These are phyloP conservation scores for Fusarium anthophilum DNA, from an alignment of 2,329 filamentous ascomycete genomes.

Conservation along the genomic window DNA sequence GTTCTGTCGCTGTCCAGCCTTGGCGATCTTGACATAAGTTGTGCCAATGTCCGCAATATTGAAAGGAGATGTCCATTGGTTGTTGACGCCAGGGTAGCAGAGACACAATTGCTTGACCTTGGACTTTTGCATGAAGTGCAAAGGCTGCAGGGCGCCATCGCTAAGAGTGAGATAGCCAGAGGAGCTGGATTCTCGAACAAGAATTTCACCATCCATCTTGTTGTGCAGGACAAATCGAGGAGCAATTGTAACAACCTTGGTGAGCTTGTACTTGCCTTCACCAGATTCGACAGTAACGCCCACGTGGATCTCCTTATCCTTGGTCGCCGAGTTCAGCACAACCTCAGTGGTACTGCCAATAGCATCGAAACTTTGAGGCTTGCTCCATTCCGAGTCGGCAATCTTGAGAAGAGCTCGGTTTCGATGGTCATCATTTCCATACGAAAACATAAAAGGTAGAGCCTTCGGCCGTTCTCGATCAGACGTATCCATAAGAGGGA, in stretches of 20 bases:
- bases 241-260: conserved; percentile 91
- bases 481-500: conserved; percentile 61
- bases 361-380: conserved; percentile 96
- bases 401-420: conserved; percentile 91
- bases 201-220: conserved; percentile 86
- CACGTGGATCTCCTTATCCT: conserved; percentile 84
- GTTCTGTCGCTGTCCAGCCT: conserved; percentile 86
- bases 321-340: conserved; percentile 76
- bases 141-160: conserved; percentile 80
- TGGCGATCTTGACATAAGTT: conserved; percentile 92
- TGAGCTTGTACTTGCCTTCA: conserved; percentile 97
- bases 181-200: conserved; percentile 91
- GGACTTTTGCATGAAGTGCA: conserved; percentile 89
- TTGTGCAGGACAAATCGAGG: conserved; percentile 96
- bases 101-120: conserved; percentile 89
- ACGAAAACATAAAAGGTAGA: conserved; percentile 96
- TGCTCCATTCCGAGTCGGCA: conserved; percentile 93
- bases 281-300: conserved; percentile 90
- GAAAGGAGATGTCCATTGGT: conserved; percentile 97
- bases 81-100: conserved; percentile 93
- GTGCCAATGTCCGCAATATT: conserved; percentile 96
- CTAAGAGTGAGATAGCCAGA: conserved; percentile 83
- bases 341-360: conserved; percentile 94
- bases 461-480: conserved; percentile 73
- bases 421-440: conserved; percentile 84